These are phyloP conservation scores for Colletotrichum graminicola DNA, from an alignment of 2,329 filamentous ascomycete genomes.

Conservation along the genomic window DNA sequence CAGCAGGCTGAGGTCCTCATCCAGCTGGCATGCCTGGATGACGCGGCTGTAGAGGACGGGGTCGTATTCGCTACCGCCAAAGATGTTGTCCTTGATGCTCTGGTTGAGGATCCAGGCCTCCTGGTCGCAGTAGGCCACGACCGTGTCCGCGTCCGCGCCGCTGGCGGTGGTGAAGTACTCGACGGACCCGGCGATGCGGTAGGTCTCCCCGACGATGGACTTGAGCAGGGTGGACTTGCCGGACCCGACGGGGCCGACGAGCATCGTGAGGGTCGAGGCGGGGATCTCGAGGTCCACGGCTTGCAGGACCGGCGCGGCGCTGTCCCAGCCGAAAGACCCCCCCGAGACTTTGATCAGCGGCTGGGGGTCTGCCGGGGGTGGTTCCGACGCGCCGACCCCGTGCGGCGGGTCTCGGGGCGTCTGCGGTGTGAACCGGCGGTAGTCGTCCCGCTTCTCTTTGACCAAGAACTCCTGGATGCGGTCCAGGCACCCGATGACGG, in stretches of 20 bases:
- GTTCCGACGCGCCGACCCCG: too few species aligned
- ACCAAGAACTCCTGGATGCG: constrained; percentile 46
- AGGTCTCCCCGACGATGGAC: constrained; percentile 48
- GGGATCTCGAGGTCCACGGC: constrained; percentile 11
- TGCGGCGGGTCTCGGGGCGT: too few species aligned
- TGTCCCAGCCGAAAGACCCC: constrained; percentile 14
- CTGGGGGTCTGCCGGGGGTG: too few species aligned
- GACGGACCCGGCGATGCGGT: constrained; percentile 31
- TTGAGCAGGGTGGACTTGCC: constrained; percentile 54
- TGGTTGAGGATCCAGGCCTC: constrained; percentile 49
- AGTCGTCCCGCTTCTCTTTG: constrained; percentile 34
- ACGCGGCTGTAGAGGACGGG: constrained; percentile 50
- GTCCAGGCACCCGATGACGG: constrained; percentile 44
- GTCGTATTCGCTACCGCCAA: constrained; percentile 39
- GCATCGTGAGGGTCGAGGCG: neutral
- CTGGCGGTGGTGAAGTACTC: constrained; percentile 21
- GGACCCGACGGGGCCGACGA: constrained; percentile 46
- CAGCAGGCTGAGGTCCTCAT: constrained; percentile 5
- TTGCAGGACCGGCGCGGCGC: neutral
- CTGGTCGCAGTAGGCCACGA: constrained; percentile 47
- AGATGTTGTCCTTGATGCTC: constrained; percentile 44
- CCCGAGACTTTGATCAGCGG: neutral
- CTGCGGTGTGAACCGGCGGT: neutral
- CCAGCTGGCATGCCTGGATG: constrained; percentile 19
- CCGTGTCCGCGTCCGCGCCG: neutral